Evolutionary conservation across 202 grass and related monocot species (phyloP).

Genomic region (Panicum hallii): DNA sequence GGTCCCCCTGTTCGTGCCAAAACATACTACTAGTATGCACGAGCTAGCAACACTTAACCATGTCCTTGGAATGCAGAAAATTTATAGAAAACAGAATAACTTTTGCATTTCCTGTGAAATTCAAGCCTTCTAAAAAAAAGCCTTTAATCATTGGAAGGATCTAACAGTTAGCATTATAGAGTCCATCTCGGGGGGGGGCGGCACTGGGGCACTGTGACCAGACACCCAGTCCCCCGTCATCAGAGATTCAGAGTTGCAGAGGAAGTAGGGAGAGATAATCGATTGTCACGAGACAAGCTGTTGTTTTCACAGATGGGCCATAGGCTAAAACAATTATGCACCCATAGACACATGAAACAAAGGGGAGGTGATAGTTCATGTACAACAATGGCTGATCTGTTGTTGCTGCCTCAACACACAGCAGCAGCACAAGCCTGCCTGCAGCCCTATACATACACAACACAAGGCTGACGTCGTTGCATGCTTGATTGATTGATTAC

Average conservation of each 20-base stretch:
- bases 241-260: neutral
- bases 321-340: conserved; percentile 56
- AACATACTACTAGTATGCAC: too few species aligned
- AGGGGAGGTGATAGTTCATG: conserved; percentile 37
- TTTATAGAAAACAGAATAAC: neutral
- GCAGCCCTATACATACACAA: conserved; percentile 38
- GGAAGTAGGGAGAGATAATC: neutral
- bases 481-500: conserved; percentile 42
- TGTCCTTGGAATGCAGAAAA: neutral
- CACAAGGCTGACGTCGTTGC: conserved; percentile 35
- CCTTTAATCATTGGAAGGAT: neutral
- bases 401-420: conserved; percentile 26
- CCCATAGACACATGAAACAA: conserved; percentile 38
- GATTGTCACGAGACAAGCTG: neutral
- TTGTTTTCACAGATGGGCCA: conserved; percentile 39
- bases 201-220: neutral
- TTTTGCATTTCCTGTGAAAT: neutral
- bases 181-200: neutral
- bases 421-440: conserved; percentile 8
- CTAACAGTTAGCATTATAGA: too few species aligned
- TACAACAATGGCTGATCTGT: conserved; percentile 33
- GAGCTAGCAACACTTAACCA: neutral
- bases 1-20: neutral
- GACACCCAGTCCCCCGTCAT: neutral
- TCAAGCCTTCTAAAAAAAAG: neutral